Conservation (phyloP, 768 basidiomycete genomes). For the Hysterangium stoloniferum region DNA sequence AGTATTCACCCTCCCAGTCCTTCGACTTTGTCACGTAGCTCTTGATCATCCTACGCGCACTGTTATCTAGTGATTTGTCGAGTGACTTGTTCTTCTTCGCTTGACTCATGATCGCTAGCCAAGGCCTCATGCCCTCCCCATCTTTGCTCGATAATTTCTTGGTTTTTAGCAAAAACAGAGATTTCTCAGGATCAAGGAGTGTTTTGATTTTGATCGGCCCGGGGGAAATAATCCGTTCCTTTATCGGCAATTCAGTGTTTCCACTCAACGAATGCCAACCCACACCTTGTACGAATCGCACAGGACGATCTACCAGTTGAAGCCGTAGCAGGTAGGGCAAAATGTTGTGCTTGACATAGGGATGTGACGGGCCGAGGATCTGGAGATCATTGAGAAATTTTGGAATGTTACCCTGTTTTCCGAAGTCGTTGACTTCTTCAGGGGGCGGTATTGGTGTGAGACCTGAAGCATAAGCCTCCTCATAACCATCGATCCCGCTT, state of each 20-base stretch:
- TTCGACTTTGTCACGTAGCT: neutral
- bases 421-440: neutral
- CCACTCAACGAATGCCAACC: constrained; percentile 59
- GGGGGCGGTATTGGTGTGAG: constrained; percentile 2
- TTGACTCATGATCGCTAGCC: neutral
- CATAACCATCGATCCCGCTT: neutral
- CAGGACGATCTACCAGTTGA: constrained; percentile 51
- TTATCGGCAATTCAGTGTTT: constrained; percentile 15
- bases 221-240: constrained; percentile 18
- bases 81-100: neutral
- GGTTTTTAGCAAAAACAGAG: neutral
- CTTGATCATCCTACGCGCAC: neutral
- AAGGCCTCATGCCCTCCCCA: neutral
- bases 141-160: neutral
- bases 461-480: neutral
- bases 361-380: constrained; percentile 34
- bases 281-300: constrained; percentile 44
- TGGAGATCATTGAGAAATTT: constrained; percentile 51
- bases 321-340: constrained; percentile 64
- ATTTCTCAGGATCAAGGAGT: constrained; percentile 34
- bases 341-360: constrained; percentile 39
- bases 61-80: neutral
- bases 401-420: constrained; percentile 27
- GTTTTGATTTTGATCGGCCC: neutral
- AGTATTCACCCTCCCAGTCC: neutral